These are phyloP conservation scores for Trichoderma harzianum DNA, from an alignment of 2,329 filamentous ascomycete species.

Conservation along the genomic window DNA sequence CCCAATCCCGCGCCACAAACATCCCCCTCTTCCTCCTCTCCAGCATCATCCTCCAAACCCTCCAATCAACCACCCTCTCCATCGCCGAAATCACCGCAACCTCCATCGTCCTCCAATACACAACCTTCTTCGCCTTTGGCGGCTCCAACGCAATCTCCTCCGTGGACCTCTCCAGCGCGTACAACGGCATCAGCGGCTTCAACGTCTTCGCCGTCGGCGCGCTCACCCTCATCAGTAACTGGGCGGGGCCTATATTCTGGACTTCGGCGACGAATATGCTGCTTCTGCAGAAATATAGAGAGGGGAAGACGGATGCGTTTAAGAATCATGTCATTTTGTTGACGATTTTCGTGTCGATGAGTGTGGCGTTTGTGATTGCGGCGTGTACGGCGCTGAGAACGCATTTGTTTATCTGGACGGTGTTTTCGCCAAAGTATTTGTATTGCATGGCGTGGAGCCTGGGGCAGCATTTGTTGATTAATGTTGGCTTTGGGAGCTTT, in stretches of 20 bases:
- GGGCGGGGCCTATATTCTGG: conserved; percentile 91
- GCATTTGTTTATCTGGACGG: conserved; percentile 97
- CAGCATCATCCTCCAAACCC: conserved; percentile 52
- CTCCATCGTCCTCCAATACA: conserved; percentile 72
- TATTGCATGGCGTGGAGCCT: conserved; percentile 88
- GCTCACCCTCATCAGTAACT: conserved; percentile 85
- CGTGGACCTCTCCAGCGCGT: conserved; percentile 90
- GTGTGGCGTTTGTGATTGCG: conserved; percentile 74
- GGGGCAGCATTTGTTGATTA: conserved; percentile 74
- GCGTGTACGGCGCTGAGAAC: conserved; percentile 81
- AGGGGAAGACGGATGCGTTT: conserved; percentile 33
- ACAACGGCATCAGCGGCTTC: conserved; percentile 85
- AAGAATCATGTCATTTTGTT: conserved; percentile 57
- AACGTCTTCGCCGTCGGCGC: conserved; percentile 76
- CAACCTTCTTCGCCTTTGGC: conserved; percentile 84
- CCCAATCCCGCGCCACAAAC: conserved; percentile 81
- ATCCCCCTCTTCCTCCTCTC: conserved; percentile 81
- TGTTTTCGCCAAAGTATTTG: conserved; percentile 95
- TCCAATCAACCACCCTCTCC: conserved; percentile 47
- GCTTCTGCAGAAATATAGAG: conserved; percentile 41
- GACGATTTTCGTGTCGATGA: conserved; percentile 67
- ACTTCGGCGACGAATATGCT: conserved; percentile 61
- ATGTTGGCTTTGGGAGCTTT: conserved; percentile 59
- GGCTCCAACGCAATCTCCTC: conserved; percentile 93
- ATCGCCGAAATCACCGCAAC: conserved; percentile 63